Evolutionary conservation across 1,284 basidiomycete species (phyloP), one percentile per base, ranked within the genome.

Genomic region (Trametes polyzona): DNA sequence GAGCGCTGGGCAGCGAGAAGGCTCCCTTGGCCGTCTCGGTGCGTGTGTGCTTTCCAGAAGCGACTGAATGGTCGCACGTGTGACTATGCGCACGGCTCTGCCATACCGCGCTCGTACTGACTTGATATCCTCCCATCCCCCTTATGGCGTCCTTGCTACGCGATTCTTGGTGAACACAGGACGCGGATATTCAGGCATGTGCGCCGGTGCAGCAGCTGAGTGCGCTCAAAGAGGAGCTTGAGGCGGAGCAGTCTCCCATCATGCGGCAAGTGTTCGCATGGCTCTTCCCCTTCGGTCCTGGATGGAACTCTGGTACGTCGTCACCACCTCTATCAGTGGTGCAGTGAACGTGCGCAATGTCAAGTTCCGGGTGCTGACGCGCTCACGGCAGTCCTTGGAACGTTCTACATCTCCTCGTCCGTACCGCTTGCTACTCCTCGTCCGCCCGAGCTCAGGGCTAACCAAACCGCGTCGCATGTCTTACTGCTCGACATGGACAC

Each of bases 321-420:
- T 17, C 26, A 19, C 41, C 39, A 40, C 41, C 37, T 41, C 33
- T 21, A 17, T 39, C 19, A 14, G 23, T 6, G 73, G 46, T 52
- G 47, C 35, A 59, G 62, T 59, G 57, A 62, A 64, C 60, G 59
- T 57, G 62, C 55, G 29, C 27, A 29, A 32, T 39, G 47, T 23
- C 21, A n/a, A 36, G 17, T 3, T 4, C 24, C 43, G 14, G 47
- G 7, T 36, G 39, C 59, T 56, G 46, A 55, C 44, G 36, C 40
- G 35, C 17, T 42, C 33, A 36, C 26, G 47, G 29, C 63, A 84
- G 84, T 95, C 60, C 79, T 95, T 37, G 93, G 90, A 61, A 95
- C 93, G 29, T 94, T 95, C 79, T 95, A 95, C 78, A 95, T 95
- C 72, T 94, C 91, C 79, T 95, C 93, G 92, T 93, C 68, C 70